A percentile compares a stretch with the other conserved stretches of the same genome.
phyloP scores from a whole-genome alignment of 78 protist genomes.

The Speleostelium caveatum region DNA sequence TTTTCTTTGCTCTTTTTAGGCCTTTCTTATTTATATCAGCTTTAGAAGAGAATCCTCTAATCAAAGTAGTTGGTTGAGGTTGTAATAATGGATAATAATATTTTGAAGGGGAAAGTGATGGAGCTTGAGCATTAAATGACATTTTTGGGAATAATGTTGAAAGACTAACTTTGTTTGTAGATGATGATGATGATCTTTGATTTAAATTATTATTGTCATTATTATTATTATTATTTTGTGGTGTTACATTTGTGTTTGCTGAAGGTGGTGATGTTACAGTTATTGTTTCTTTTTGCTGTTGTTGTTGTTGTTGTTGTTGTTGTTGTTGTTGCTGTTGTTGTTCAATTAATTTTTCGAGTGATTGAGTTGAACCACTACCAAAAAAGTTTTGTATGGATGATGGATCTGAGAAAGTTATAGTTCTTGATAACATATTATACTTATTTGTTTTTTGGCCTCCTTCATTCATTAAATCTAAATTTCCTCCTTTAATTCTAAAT shows the following conservation, averaged over 20 bases:
- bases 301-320: background rate
- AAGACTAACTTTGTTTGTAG: background rate
- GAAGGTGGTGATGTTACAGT: slow-evolving; percentile 36
- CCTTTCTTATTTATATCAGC: slow-evolving; percentile 77
- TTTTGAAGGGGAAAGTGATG: slow-evolving; percentile 48
- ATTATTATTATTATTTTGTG: background rate
- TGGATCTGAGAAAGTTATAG: slow-evolving; percentile 64
- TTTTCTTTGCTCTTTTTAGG: slow-evolving; percentile 65
- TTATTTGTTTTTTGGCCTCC: background rate
- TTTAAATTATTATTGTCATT: background rate
- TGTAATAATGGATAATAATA: slow-evolving; percentile 64
- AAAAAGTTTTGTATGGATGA: slow-evolving; percentile 35
- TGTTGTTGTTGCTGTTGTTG: slow-evolving; percentile 3
- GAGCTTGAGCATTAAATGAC: background rate
- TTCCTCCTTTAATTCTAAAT: slow-evolving; percentile 15
- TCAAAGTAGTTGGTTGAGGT: slow-evolving; percentile 55
- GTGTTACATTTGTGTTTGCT: background rate
- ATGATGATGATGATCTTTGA: slow-evolving; percentile 8
- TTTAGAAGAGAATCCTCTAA: slow-evolving; percentile 40
- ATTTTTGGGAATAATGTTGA: slow-evolving; percentile 47
- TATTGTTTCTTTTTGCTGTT: background rate
- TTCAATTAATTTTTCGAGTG: background rate
- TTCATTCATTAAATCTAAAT: slow-evolving; percentile 1
- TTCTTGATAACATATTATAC: slow-evolving; percentile 38
- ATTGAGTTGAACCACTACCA: background rate